phyloP scores from a whole-genome alignment of 192 early-diverging fungal species.

The Podila horticola region DNA sequence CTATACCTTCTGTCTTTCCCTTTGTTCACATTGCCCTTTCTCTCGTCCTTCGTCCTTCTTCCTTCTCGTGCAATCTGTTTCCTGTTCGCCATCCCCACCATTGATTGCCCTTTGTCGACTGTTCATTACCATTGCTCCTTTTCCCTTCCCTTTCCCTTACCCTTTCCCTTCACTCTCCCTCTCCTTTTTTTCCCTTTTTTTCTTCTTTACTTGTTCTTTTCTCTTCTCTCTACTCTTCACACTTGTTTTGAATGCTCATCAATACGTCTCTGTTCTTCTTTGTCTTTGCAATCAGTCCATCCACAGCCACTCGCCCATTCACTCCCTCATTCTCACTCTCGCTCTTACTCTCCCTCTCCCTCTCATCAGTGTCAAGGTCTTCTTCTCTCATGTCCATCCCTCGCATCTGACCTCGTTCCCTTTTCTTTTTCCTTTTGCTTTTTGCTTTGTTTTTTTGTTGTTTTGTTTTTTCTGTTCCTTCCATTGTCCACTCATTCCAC shows the following conservation, averaged over 20 bases:
- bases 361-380: no score
- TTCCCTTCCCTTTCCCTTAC: not conserved
- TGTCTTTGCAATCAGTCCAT: no score
- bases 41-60: not conserved
- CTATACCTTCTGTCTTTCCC: no score
- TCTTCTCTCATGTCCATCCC: no score
- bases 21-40: not conserved
- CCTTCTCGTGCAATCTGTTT: not conserved
- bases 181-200: not conserved
- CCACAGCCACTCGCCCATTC: not conserved
- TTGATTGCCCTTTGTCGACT: not conserved
- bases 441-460: not conserved
- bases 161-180: slow-evolving; percentile 1
- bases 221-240: no score
- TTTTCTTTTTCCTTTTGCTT: not conserved
- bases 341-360: no score
- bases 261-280: no score
- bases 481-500: no score
- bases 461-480: not conserved
- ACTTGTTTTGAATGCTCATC: no score
- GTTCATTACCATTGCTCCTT: not conserved
- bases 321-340: no score
- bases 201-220: no score
- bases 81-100: slow-evolving; percentile 2
- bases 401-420: no score